Evolutionary conservation across 495 filamentous ascomycete species (phyloP).

Genomic region (Talaromyces adpressus): DNA sequence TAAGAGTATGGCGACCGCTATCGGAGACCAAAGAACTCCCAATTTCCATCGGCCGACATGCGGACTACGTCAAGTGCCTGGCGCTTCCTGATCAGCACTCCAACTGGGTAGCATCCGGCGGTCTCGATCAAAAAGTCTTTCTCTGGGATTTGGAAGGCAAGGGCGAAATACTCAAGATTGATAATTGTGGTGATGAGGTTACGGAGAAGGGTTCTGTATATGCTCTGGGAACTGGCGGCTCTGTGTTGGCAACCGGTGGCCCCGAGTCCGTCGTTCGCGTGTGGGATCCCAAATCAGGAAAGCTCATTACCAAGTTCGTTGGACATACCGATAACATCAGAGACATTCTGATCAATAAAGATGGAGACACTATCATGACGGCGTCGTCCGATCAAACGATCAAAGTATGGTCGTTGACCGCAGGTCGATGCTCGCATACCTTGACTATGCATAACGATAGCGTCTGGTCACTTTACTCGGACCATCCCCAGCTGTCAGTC

Average conservation of each 20-base stretch:
- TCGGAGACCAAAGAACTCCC: slow-evolving; percentile 60
- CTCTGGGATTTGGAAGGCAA: slow-evolving; percentile 89
- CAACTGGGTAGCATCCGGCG: slow-evolving; percentile 94
- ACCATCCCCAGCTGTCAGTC: slow-evolving; percentile 74
- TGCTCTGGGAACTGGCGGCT: slow-evolving; percentile 67
- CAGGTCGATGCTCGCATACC: slow-evolving; percentile 93
- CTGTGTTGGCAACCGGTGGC: slow-evolving; percentile 83
- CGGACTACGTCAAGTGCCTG: slow-evolving; percentile 92
- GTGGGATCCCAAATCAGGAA: slow-evolving; percentile 88
- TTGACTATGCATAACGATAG: slow-evolving; percentile 98
- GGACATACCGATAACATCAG: slow-evolving; percentile 97
- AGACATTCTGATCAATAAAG: slow-evolving; percentile 79
- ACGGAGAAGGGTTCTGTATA: slow-evolving; percentile 93
- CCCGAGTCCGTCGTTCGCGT: slow-evolving; percentile 89
- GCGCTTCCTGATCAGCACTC: slow-evolving; percentile 65
- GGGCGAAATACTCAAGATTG: slow-evolving; percentile 78
- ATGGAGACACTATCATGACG: slow-evolving; percentile 85
- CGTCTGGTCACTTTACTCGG: slow-evolving; percentile 92
- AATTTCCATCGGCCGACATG: slow-evolving; percentile 82
- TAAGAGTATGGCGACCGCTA: slow-evolving; percentile 90
- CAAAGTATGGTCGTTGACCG: slow-evolving; percentile 94
- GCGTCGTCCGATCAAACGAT: slow-evolving; percentile 95
- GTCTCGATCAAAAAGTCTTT: slow-evolving; percentile 83
- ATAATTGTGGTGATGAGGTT: slow-evolving; percentile 69
- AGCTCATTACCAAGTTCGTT: slow-evolving; percentile 90